Percentiles rank a stretch among this genome's conserved stretches.
Conservation (phyloP, 2,329 filamentous ascomycete genomes). For the Knufia fluminis region DNA sequence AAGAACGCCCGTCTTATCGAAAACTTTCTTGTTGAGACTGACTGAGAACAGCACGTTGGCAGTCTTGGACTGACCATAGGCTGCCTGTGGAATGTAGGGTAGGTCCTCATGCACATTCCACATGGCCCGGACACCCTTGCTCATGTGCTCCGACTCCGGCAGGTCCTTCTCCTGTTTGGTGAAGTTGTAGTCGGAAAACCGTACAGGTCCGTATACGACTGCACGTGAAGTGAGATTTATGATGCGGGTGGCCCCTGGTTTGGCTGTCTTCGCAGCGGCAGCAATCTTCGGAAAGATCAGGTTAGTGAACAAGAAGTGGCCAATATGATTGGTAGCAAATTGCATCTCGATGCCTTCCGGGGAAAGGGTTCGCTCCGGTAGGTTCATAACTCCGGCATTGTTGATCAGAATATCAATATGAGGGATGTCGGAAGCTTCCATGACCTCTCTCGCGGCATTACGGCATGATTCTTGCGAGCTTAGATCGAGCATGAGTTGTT, state of each 20-base stretch:
- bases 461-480: slow-evolving; percentile 26
- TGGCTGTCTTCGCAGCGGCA: slow-evolving; percentile 22
- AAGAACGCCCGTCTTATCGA: slow-evolving; percentile 25
- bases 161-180: slow-evolving; percentile 19
- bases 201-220: slow-evolving; percentile 25
- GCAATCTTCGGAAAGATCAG: slow-evolving; percentile 29
- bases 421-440: slow-evolving; percentile 22
- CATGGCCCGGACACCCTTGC: slow-evolving; percentile 2
- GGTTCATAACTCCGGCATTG: slow-evolving; percentile 35
- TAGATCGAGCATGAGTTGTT: slow-evolving; percentile 29
- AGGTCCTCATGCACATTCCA: slow-evolving; percentile 13
- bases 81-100: slow-evolving; percentile 29
- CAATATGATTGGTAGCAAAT: slow-evolving; percentile 32
- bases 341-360: slow-evolving; percentile 33
- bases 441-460: slow-evolving; percentile 26
- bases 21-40: slow-evolving; percentile 25
- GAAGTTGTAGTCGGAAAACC: slow-evolving; percentile 29
- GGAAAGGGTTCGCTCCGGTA: slow-evolving; percentile 18
- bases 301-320: slow-evolving; percentile 34
- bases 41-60: slow-evolving; percentile 38
- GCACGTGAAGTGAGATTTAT: slow-evolving; percentile 25
- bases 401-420: slow-evolving; percentile 35
- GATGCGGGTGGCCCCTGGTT: slow-evolving; percentile 19
- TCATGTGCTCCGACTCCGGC: slow-evolving; percentile 14
- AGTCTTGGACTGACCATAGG: slow-evolving; percentile 40